These are phyloP conservation scores for Golubevia sp. DNA, from an alignment of 1,284 basidiomycete species.

Conservation along the genomic window DNA sequence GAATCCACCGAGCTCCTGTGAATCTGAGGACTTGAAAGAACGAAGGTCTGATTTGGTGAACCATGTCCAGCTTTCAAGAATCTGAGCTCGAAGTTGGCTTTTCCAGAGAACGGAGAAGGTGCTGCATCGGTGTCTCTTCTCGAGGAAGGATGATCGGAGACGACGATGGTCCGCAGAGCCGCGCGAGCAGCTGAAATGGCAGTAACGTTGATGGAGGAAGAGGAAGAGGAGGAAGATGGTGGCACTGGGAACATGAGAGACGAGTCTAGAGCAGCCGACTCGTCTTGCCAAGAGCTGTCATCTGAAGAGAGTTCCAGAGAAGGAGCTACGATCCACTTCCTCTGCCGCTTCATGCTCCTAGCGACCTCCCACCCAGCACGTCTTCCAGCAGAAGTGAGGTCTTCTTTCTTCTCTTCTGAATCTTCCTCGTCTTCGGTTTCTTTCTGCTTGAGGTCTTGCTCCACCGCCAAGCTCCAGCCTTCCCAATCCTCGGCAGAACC, in stretches of 20 bases:
- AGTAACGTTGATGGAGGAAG: too few species aligned
- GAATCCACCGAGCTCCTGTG: slow-evolving; percentile 14
- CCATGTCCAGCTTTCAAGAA: slow-evolving; percentile 23
- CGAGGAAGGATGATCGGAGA: slow-evolving; percentile 29
- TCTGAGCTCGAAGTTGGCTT: slow-evolving; percentile 32
- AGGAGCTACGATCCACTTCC: slow-evolving; percentile 45
- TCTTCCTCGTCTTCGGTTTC: too few species aligned
- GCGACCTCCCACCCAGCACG: slow-evolving; percentile 33
- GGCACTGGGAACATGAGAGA: too few species aligned
- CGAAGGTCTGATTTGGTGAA: slow-evolving; percentile 17
- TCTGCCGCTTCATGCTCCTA: slow-evolving; percentile 21
- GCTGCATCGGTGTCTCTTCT: slow-evolving; percentile 1
- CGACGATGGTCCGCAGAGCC: slow-evolving; percentile 26
- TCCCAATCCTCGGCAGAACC: slow-evolving; percentile 48
- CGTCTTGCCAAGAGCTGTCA: too few species aligned
- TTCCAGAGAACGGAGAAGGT: slow-evolving; percentile 25
- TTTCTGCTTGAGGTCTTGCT: too few species aligned
- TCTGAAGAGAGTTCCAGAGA: too few species aligned
- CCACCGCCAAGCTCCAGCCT: slow-evolving; percentile 16
- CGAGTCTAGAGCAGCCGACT: too few species aligned
- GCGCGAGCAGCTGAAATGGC: background rate
- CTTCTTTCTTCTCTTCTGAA: too few species aligned
- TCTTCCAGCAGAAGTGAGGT: too few species aligned
- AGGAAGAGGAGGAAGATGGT: too few species aligned
- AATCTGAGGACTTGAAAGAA: slow-evolving; percentile 29